These are phyloP conservation scores for Pulveroboletus frians DNA, from an alignment of 768 basidiomycete species.

Conservation along the genomic window DNA sequence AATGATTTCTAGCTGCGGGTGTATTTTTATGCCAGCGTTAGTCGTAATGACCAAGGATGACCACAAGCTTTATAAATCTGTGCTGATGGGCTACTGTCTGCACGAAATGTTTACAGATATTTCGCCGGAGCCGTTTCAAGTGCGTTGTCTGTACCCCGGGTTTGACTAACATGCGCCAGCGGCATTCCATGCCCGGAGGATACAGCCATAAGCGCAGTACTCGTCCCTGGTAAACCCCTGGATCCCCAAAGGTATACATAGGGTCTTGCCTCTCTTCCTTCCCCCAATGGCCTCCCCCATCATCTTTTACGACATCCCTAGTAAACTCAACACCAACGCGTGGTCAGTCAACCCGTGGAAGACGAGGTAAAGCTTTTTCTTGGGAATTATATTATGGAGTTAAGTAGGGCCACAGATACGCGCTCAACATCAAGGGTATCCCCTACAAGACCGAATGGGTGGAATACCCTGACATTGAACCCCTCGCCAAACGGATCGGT, in stretches of 20 bases:
- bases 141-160: not conserved
- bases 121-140: not conserved
- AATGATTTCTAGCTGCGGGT: not conserved
- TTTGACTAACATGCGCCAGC: not conserved
- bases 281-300: constrained; percentile 20
- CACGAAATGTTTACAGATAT: constrained; percentile 1
- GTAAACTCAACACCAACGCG: constrained; percentile 22
- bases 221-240: not conserved
- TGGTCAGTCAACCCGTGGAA: constrained; percentile 49
- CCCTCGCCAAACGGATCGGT: constrained; percentile 29
- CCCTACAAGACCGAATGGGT: constrained; percentile 41
- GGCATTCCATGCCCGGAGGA: not conserved
- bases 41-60: constrained; percentile 11
- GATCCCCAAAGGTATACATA: not conserved
- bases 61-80: not conserved
- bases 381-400: not conserved
- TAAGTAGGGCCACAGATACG: constrained; percentile 23
- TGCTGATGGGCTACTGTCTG: not conserved
- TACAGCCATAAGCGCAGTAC: constrained; percentile 2
- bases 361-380: constrained; percentile 29
- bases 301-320: constrained; percentile 45
- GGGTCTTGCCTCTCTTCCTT: not conserved
- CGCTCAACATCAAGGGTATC: constrained; percentile 39
- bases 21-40: constrained; percentile 8
- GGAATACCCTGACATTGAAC: constrained; percentile 39